Conservation (phyloP, 306 rosid species). For the Trifolium fragiferum region DNA sequence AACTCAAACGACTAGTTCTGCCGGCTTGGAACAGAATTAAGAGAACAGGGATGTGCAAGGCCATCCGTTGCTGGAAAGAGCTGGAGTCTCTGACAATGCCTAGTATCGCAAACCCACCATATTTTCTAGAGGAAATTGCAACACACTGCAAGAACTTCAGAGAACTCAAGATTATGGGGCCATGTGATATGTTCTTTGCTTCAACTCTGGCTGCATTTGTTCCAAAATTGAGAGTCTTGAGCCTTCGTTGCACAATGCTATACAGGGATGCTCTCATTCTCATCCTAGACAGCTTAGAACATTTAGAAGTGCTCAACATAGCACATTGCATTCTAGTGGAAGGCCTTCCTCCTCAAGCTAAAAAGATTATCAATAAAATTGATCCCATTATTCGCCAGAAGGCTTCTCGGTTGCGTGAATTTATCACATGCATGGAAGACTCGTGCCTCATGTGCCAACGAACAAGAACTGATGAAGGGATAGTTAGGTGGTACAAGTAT, state of each 20-base stretch:
- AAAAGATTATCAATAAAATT: constrained; percentile 47
- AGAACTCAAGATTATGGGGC: constrained; percentile 87
- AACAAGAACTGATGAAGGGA: constrained; percentile 69
- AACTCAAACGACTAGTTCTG: constrained; percentile 64
- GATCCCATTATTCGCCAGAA: constrained; percentile 53
- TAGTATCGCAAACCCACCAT: constrained; percentile 66
- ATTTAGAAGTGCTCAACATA: constrained; percentile 77
- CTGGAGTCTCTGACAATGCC: constrained; percentile 86
- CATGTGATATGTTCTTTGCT: constrained; percentile 63
- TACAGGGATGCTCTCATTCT: constrained; percentile 56
- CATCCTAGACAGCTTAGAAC: constrained; percentile 55
- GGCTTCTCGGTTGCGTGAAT: constrained; percentile 65
- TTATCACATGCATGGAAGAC: constrained; percentile 69
- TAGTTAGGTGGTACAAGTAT: constrained; percentile 83
- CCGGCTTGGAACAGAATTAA: constrained; percentile 91
- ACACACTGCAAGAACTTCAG: constrained; percentile 65
- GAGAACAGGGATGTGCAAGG: constrained; percentile 78
- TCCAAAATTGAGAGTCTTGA: constrained; percentile 70
- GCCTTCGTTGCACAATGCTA: constrained; percentile 70
- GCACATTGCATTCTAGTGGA: constrained; percentile 69
- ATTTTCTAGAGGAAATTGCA: constrained; percentile 69
- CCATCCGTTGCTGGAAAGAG: constrained; percentile 67
- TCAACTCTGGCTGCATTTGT: constrained; percentile 52
- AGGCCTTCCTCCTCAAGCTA: constrained; percentile 51
- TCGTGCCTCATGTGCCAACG: constrained; percentile 74